Conservation (phyloP, 1,284 basidiomycete genomes). For the Salmacisia buchloeana region DNA sequence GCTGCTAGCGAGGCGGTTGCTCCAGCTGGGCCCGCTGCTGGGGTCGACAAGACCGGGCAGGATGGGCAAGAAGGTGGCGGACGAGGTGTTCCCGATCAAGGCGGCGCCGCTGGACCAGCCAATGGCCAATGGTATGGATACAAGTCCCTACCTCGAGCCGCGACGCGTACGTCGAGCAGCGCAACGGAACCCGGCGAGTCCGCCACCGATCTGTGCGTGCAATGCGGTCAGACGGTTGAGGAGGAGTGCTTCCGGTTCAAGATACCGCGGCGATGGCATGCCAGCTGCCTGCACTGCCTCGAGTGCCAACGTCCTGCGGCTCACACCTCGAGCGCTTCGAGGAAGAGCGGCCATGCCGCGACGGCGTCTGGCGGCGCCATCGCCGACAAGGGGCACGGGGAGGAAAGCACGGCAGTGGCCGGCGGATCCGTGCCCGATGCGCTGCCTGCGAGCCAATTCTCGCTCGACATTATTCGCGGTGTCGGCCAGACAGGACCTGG, state of each 20-base stretch:
- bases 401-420: neutral
- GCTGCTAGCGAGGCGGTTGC: conserved; percentile 1
- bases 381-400: neutral
- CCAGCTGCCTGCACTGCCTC: conserved; percentile 77
- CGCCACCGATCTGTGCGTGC: conserved; percentile 75
- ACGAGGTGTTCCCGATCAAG: conserved; percentile 53
- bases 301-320: conserved; percentile 70
- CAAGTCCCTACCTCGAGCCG: conserved; percentile 37
- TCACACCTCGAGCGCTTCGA: neutral
- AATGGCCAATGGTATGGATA: conserved; percentile 44
- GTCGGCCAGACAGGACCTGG: conserved; percentile 10
- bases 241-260: conserved; percentile 92
- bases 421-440: conserved; percentile 14
- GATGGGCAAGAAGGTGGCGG: too few relatives aligned
- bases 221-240: conserved; percentile 83
- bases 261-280: conserved; percentile 93
- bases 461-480: conserved; percentile 29
- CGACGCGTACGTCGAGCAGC: conserved; percentile 34
- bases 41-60: neutral
- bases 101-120: conserved; percentile 18
- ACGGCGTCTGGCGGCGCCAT: neutral
- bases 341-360: neutral
- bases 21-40: neutral
- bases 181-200: conserved; percentile 45
- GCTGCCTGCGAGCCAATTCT: conserved; percentile 33